phyloP scores from a whole-genome alignment of 805 yeast species.

The Candida maesae region DNA sequence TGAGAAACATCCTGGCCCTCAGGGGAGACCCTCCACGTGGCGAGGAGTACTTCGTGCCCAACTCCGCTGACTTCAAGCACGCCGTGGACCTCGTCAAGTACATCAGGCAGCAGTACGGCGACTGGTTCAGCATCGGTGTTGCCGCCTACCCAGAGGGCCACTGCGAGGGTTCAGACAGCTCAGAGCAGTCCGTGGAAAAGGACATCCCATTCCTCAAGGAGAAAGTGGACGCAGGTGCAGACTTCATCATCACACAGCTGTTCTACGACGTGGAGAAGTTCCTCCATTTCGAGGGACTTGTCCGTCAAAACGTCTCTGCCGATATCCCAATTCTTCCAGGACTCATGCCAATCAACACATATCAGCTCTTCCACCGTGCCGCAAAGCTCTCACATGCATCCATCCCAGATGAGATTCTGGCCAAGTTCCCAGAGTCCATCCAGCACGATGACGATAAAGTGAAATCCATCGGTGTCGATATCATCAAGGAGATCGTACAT shows the following conservation, averaged over 20 bases:
- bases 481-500: constrained; percentile 60
- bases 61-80: constrained; percentile 46
- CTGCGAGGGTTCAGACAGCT: constrained; percentile 73
- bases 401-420: constrained; percentile 57
- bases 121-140: constrained; percentile 90
- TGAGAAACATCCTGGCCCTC: constrained; percentile 83
- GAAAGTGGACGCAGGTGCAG: constrained; percentile 92
- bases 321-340: constrained; percentile 76
- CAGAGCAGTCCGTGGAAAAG: constrained; percentile 57
- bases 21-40: constrained; percentile 96
- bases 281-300: constrained; percentile 53
- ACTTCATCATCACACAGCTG: constrained; percentile 85
- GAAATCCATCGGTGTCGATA: constrained; percentile 75
- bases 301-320: constrained; percentile 39
- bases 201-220: constrained; percentile 81
- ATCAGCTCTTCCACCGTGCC: constrained; percentile 77
- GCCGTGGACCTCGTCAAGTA: constrained; percentile 88
- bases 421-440: constrained; percentile 49
- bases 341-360: constrained; percentile 86
- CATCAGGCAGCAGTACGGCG: constrained; percentile 74
- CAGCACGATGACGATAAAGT: constrained; percentile 76
- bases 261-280: constrained; percentile 86
- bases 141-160: constrained; percentile 99
- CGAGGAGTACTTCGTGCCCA: constrained; percentile 50
- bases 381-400: constrained; percentile 86